Evolutionary conservation across 176 grass and related monocot genomes (phyloP).

Genomic region (Eremochloa ophiuroides): DNA sequence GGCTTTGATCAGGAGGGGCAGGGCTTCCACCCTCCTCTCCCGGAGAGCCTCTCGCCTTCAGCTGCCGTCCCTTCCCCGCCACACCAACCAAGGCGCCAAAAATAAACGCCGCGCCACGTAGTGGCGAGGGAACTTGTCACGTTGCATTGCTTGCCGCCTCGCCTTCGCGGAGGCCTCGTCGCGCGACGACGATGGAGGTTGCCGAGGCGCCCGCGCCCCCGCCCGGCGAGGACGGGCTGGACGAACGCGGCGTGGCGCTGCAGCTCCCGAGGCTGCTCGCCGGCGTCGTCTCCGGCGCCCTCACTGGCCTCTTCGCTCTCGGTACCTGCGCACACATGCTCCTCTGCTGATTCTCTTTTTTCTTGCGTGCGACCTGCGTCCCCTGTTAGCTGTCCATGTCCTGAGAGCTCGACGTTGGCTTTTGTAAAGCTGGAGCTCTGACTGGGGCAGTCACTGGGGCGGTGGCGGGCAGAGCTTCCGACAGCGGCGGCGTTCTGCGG

Average conservation of each 20-base stretch:
- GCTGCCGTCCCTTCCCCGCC: background rate
- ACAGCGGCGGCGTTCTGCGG: slow-evolving; percentile 57
- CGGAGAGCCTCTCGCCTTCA: slow-evolving; percentile 9
- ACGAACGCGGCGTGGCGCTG: slow-evolving; percentile 28
- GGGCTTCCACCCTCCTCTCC: background rate
- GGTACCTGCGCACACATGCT: slow-evolving; percentile 12
- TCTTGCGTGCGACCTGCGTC: no score
- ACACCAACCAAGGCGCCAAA: slow-evolving; percentile 28
- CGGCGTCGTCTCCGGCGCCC: slow-evolving; percentile 57
- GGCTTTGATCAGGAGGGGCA: no score
- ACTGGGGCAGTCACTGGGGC: slow-evolving; percentile 65
- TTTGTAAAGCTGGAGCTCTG: slow-evolving; percentile 52
- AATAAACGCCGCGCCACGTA: slow-evolving; percentile 26
- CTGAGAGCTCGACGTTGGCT: slow-evolving; percentile 9
- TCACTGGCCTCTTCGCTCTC: slow-evolving; percentile 69
- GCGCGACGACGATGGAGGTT: slow-evolving; percentile 41
- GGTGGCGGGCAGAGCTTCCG: slow-evolving; percentile 60
- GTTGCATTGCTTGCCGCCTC: background rate
- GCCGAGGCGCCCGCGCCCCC: slow-evolving; percentile 13
- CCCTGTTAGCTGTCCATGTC: background rate
- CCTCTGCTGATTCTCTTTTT: no score
- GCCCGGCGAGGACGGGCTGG: slow-evolving; percentile 15
- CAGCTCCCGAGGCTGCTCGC: slow-evolving; percentile 54
- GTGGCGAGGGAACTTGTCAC: background rate
- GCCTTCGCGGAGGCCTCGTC: background rate